phyloP scores from a whole-genome alignment of 2,329 filamentous ascomycete genomes.

The Teratosphaeria nubilosa region DNA sequence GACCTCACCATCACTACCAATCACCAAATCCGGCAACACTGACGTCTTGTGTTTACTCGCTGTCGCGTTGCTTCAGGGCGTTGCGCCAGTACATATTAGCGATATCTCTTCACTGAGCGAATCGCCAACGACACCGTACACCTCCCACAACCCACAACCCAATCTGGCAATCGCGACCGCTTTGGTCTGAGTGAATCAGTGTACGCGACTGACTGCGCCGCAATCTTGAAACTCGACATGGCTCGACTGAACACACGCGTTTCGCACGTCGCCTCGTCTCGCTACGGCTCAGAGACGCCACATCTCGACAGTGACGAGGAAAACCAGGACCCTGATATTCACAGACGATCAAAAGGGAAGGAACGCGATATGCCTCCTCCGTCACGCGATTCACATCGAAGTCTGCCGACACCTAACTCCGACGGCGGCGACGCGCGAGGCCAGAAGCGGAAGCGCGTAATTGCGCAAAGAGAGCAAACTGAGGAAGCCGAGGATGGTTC shows the following conservation, averaged over 20 bases:
- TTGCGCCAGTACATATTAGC: background rate
- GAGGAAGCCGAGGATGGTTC: conserved; percentile 19
- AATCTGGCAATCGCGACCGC: background rate
- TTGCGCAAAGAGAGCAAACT: conserved; percentile 8
- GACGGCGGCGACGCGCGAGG: conserved; percentile 18
- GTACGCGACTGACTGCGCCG: background rate
- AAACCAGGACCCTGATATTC: conserved; percentile 25
- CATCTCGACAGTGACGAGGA: conserved; percentile 34
- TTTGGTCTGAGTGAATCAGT: background rate
- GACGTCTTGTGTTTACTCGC: background rate
- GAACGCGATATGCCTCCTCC: conserved; percentile 27
- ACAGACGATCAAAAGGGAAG: conserved; percentile 33
- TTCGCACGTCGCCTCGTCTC: conserved; percentile 8
- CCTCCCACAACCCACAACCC: background rate
- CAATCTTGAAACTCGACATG: conserved; percentile 9
- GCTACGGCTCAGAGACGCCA: conserved; percentile 11
- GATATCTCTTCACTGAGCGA: background rate
- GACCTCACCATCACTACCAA: background rate
- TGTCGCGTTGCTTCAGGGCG: background rate
- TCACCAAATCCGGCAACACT: background rate
- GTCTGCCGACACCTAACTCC: conserved; percentile 31
- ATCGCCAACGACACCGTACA: background rate
- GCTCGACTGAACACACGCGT: conserved; percentile 15
- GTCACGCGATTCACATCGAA: conserved; percentile 9
- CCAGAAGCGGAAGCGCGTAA: conserved; percentile 19